Percentiles rank a stretch among this genome's conserved stretches.
Evolutionary conservation across 306 rosid genomes (phyloP).

Genomic region (Acacia confusa): DNA sequence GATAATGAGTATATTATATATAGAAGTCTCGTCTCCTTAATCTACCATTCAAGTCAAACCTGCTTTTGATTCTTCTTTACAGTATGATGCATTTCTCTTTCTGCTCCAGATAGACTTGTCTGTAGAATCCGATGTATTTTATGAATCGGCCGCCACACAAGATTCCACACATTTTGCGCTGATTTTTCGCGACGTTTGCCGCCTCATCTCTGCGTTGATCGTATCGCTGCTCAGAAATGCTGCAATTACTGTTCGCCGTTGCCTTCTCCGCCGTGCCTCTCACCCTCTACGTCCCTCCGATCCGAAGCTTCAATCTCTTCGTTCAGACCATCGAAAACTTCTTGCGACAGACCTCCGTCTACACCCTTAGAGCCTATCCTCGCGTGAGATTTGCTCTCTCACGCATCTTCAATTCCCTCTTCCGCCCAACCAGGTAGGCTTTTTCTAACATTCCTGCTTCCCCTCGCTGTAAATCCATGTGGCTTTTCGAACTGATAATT

Average conservation of each 20-base stretch:
- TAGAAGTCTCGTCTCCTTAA: background rate
- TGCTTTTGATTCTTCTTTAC: background rate
- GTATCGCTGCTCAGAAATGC: slow-evolving; percentile 43
- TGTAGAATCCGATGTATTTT: background rate
- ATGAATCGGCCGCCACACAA: background rate
- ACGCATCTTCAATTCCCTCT: slow-evolving; percentile 58
- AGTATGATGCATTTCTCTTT: too few relatives aligned
- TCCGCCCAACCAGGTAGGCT: slow-evolving; percentile 20
- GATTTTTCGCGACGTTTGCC: background rate
- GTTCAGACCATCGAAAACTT: slow-evolving; percentile 58
- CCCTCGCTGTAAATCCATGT: background rate
- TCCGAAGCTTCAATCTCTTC: slow-evolving; percentile 72
- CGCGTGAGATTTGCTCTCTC: slow-evolving; percentile 63
- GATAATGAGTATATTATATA: too few relatives aligned
- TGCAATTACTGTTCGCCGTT: slow-evolving; percentile 72
- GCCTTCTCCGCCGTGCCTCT: slow-evolving; percentile 93
- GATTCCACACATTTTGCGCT: background rate
- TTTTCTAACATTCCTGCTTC: background rate
- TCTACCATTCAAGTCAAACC: background rate
- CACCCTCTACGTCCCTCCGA: slow-evolving; percentile 82
- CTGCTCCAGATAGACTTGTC: background rate
- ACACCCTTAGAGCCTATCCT: slow-evolving; percentile 49
- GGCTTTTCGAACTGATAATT: background rate
- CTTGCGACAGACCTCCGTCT: slow-evolving; percentile 42
- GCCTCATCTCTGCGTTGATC: background rate